Evolutionary conservation across 2,329 filamentous ascomycete genomes (phyloP).

Genomic region (Rhinocladiella similis): DNA sequence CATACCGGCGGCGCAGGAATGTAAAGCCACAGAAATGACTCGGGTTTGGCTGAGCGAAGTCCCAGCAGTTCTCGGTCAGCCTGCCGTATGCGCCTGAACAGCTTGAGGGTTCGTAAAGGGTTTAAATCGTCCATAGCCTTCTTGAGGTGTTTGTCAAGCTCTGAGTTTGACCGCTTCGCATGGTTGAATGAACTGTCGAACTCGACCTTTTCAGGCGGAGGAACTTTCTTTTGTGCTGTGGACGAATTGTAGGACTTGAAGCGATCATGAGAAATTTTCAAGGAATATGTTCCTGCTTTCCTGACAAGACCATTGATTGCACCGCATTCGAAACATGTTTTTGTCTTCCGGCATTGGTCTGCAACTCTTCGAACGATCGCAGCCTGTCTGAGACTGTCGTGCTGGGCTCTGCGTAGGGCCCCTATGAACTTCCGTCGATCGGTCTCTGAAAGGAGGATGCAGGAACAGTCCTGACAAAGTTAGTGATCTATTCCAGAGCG

Average conservation of each 20-base stretch:
- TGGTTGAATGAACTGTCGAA: conserved; percentile 85
- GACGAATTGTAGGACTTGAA: conserved; percentile 87
- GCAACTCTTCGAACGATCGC: conserved; percentile 85
- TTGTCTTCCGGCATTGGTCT: conserved; percentile 84
- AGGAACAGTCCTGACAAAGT: conserved; percentile 67
- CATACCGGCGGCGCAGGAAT: conserved; percentile 91
- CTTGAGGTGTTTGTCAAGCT: conserved; percentile 85
- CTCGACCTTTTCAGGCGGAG: conserved; percentile 75
- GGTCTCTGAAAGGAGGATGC: conserved; percentile 76
- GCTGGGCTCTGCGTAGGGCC: conserved; percentile 73
- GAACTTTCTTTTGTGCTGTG: conserved; percentile 78
- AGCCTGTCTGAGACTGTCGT: conserved; percentile 84
- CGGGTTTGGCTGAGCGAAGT: conserved; percentile 84
- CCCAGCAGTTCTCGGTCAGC: conserved; percentile 89
- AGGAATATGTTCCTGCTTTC: conserved; percentile 75
- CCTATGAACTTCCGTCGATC: conserved; percentile 77
- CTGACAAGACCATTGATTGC: conserved; percentile 87
- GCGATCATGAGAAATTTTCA: conserved; percentile 93
- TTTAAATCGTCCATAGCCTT: conserved; percentile 95
- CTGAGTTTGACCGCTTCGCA: conserved; percentile 73
- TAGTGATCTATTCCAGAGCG: conserved; percentile 5
- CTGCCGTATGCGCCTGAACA: conserved; percentile 84
- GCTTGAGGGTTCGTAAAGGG: conserved; percentile 80
- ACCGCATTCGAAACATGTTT: conserved; percentile 76
- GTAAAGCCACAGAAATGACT: conserved; percentile 98